These are phyloP conservation scores for Dichomitus squalens DNA, from an alignment of 1,284 basidiomycete species.

Conservation along the genomic window DNA sequence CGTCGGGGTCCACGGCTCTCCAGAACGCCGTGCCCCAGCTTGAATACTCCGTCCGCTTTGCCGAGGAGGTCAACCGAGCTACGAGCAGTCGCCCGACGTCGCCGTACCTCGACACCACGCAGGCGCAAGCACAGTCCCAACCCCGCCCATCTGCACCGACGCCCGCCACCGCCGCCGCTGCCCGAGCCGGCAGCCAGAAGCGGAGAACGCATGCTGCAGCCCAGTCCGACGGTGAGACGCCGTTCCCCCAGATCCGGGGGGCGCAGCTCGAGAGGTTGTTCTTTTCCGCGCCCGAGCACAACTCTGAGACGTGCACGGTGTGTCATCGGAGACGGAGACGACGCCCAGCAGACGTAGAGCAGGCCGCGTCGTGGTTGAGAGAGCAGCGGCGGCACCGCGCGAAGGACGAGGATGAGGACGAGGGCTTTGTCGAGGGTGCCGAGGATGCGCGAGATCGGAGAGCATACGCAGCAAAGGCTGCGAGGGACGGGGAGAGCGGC, in stretches of 20 bases:
- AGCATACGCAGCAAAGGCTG: conserved; percentile 29
- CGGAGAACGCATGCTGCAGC: conserved; percentile 10
- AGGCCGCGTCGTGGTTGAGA: conserved; percentile 29
- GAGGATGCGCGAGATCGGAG: conserved; percentile 32
- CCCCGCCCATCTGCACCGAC: conserved; percentile 33
- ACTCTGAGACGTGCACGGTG: conserved; percentile 64
- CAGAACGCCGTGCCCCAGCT: conserved; percentile 3
- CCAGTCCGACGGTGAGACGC: conserved; percentile 37
- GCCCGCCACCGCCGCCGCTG: conserved; percentile 32
- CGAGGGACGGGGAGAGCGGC: conserved; percentile 28
- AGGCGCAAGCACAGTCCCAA: background rate
- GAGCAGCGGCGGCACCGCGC: conserved; percentile 20
- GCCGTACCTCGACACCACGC: conserved; percentile 2
- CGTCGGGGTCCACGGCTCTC: conserved; percentile 1
- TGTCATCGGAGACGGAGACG: conserved; percentile 51
- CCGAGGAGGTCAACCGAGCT: background rate
- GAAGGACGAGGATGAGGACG: conserved; percentile 38
- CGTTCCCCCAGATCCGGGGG: conserved; percentile 83
- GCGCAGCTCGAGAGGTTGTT: conserved; percentile 76
- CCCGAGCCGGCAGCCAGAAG: conserved; percentile 6
- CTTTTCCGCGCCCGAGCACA: conserved; percentile 76
- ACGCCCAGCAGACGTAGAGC: conserved; percentile 17
- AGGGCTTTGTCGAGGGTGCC: conserved; percentile 51
- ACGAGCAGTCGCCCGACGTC: conserved; percentile 15
- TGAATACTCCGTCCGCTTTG: conserved; percentile 11